These are phyloP conservation scores for Pythium chondricola DNA, from an alignment of 352 stramenopile genomes.

Conservation along the genomic window DNA sequence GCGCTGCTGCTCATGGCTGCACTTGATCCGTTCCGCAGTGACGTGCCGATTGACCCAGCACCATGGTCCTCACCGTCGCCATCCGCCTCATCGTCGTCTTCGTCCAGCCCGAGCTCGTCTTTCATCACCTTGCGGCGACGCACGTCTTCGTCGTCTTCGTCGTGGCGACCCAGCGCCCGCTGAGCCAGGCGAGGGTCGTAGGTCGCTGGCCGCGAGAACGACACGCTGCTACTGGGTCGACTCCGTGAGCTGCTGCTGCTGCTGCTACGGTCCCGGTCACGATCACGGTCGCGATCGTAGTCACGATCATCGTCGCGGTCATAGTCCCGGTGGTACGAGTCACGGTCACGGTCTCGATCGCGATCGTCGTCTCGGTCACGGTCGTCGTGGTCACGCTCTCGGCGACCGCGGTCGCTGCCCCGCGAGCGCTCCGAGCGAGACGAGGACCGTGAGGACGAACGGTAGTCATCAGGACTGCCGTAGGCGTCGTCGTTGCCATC, in stretches of 20 bases:
- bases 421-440: conserved; percentile 21
- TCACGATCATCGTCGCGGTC: conserved; percentile 24
- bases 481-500: conserved; percentile 1
- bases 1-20: conserved; percentile 17
- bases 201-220: conserved; percentile 76
- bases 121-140: conserved; percentile 62
- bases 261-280: not conserved
- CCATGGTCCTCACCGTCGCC: conserved; percentile 11
- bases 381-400: conserved; percentile 27
- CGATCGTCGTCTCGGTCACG: conserved; percentile 28
- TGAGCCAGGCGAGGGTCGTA: conserved; percentile 76
- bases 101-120: conserved; percentile 73
- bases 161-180: conserved; percentile 33
- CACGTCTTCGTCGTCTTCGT: conserved; percentile 39
- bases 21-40: conserved; percentile 7
- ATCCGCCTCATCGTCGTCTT: conserved; percentile 34
- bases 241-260: not conserved
- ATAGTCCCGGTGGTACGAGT: conserved; percentile 25
- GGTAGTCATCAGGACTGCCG: not conserved
- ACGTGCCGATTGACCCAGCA: not conserved
- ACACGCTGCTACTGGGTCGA: conserved; percentile 19
- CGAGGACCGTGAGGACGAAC: conserved; percentile 5
- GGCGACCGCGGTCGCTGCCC: conserved; percentile 22
- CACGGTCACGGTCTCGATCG: conserved; percentile 22
- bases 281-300: conserved; percentile 21